phyloP scores from a whole-genome alignment of 2,329 filamentous ascomycete species.

The Talaromyces sp. region DNA sequence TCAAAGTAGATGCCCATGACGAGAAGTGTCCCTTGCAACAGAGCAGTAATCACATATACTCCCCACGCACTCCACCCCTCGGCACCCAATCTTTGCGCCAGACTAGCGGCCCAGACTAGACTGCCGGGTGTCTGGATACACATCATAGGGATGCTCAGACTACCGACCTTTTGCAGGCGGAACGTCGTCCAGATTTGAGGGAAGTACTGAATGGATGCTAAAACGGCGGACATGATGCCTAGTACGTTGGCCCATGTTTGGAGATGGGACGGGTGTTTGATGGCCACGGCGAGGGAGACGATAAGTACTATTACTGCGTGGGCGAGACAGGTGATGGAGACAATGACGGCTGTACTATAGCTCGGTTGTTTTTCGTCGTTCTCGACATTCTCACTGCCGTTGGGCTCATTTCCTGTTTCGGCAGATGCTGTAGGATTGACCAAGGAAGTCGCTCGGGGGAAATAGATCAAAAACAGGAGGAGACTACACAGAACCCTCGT shows the following conservation, averaged over 20 bases:
- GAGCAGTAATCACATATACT: constrained; percentile 80
- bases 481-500: constrained; percentile 55
- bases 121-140: constrained; percentile 93
- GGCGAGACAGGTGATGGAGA: constrained; percentile 68
- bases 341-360: constrained; percentile 74
- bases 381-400: neutral
- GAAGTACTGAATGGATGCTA: constrained; percentile 87
- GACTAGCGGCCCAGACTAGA: constrained; percentile 80
- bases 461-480: constrained; percentile 91
- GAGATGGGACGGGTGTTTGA: constrained; percentile 61
- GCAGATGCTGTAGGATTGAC: constrained; percentile 40
- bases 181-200: constrained; percentile 95
- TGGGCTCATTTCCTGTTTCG: constrained; percentile 47
- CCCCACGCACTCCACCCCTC: constrained; percentile 95
- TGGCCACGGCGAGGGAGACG: constrained; percentile 62
- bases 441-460: constrained; percentile 62
- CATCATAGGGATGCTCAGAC: constrained; percentile 96
- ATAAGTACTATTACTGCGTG: constrained; percentile 70
- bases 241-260: constrained; percentile 80
- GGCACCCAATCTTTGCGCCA: constrained; percentile 73
- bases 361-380: constrained; percentile 32
- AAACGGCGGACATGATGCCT: constrained; percentile 70
- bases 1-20: constrained; percentile 74
- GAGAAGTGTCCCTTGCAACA: constrained; percentile 77
- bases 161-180: constrained; percentile 77